Conservation (phyloP, 192 early-diverging fungal species). For the Entomortierella lignicola region DNA sequence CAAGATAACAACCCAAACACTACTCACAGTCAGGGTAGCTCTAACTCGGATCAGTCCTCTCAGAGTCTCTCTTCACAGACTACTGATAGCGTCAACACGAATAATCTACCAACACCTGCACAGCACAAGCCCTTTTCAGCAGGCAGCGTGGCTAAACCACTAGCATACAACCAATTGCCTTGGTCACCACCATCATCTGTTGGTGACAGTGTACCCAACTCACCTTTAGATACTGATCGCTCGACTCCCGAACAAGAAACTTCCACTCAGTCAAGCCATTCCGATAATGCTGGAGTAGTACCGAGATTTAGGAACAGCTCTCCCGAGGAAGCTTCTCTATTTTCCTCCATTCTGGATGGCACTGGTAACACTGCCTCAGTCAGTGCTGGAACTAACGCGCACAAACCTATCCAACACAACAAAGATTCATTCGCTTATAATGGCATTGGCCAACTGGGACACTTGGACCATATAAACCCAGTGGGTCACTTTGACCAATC, state of each 20-base stretch:
- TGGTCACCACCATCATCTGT: conserved; percentile 50
- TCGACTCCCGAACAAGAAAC: conserved; percentile 37
- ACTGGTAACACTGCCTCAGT: conserved; percentile 32
- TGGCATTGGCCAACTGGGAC: background rate
- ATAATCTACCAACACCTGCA: background rate
- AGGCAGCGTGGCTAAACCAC: conserved; percentile 22
- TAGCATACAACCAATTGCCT: conserved; percentile 32
- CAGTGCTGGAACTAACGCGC: background rate
- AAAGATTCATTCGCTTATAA: background rate
- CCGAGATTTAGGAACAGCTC: conserved; percentile 30
- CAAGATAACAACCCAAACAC: background rate
- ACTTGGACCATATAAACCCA: background rate
- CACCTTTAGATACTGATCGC: conserved; percentile 29
- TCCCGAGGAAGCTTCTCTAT: conserved; percentile 33
- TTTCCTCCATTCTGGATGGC: conserved; percentile 40
- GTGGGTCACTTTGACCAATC: background rate
- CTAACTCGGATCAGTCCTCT: conserved; percentile 11
- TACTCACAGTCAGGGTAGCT: background rate
- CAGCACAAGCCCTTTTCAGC: conserved; percentile 18
- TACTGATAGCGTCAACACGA: conserved; percentile 1
- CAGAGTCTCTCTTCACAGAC: conserved; percentile 15
- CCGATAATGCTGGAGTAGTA: conserved; percentile 39
- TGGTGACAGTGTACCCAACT: conserved; percentile 51
- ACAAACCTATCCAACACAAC: background rate
- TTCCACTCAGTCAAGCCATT: background rate